These are phyloP conservation scores for Lecanicillium sp. DNA, from an alignment of 2,329 filamentous ascomycete species.

Conservation along the genomic window DNA sequence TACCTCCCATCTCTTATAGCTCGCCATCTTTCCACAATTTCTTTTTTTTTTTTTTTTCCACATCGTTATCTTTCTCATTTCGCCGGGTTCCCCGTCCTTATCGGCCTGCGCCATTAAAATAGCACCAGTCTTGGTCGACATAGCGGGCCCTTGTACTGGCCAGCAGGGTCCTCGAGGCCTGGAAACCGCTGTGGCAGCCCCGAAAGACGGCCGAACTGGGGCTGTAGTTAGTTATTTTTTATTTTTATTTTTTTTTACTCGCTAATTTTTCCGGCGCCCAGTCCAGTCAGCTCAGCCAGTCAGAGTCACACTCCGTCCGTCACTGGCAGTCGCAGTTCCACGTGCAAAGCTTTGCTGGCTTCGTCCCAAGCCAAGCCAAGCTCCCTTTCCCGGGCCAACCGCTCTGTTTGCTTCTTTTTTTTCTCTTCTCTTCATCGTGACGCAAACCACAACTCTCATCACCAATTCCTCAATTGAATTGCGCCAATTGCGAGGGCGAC, in stretches of 20 bases:
- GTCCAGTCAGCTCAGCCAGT: too few relatives aligned
- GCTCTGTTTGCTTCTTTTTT: slow-evolving; percentile 4
- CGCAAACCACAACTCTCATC: background rate
- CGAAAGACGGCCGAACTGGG: slow-evolving; percentile 1
- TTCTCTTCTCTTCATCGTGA: background rate
- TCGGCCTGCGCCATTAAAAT: slow-evolving; percentile 8
- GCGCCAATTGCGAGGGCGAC: slow-evolving; percentile 5
- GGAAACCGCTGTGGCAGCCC: slow-evolving; percentile 1
- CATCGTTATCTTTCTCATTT: too few relatives aligned
- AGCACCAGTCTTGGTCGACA: slow-evolving; percentile 4
- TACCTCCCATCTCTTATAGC: background rate
- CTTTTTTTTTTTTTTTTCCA: slow-evolving; percentile 7
- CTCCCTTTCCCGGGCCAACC: background rate
- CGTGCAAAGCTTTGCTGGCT: too few relatives aligned
- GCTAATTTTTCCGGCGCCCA: background rate
- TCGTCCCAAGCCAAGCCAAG: slow-evolving; percentile 6
- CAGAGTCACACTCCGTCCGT: background rate
- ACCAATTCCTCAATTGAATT: background rate
- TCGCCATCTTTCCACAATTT: background rate
- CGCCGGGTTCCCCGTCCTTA: slow-evolving; percentile 13
- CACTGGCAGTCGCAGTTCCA: background rate
- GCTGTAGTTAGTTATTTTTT: background rate
- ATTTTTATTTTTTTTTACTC: background rate
- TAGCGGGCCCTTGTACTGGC: background rate
- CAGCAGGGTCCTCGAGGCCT: slow-evolving; percentile 3